Base-by-base conservation (phyloP, 169 alveolate genomes). In the Cyclospora cayetanensis region DNA sequence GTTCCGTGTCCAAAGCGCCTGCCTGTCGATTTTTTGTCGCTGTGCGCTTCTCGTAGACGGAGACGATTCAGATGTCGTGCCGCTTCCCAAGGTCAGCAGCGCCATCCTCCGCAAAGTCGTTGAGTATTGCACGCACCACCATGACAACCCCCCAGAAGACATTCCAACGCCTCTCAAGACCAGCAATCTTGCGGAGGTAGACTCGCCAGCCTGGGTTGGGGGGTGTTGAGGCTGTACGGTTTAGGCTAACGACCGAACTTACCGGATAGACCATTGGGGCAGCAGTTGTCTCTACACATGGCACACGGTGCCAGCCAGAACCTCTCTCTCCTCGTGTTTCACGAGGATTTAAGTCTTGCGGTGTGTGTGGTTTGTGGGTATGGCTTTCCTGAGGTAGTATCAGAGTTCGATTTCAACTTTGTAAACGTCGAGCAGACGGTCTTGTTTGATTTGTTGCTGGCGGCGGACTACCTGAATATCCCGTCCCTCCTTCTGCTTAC, bases 401-500 rank as follows among this genome's bases (percentile, higher is more conserved):
- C 97, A 34, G 96, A 94, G 52, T 98, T 99, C 98, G 99, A 98
- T 95, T 97, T 96, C 90, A 96, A 95, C 68, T 98, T 95, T 84
- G 97, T 98, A 29, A 97, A 97, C 83, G 94, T 97, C 31, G 99
- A 97, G 87, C 98, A 97, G 91, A 99, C 97, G 94, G 94, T 95
- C 53, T 94, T 98, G n/a, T 97, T 97, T 94, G 99, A 97, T 60
- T 93, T 98, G 55, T 95, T 97, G 76, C 90, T 91, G 89, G 99
- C 99, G 34, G 98, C 99, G 15, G 98, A 98, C 94, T 98, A 97
- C 93, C 91, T 98, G 92, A 98, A 97, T 94, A 97, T 98, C 89
- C 96, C 97, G 94, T 95, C 98, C 60, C 95, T 98, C 50, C 95
- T 97, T 80, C 99, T 97, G 74, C 95, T 98, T 43, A 92, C 98